Base-by-base conservation (phyloP, 108 stramenopile species). In the Discostella stelligeroides region DNA sequence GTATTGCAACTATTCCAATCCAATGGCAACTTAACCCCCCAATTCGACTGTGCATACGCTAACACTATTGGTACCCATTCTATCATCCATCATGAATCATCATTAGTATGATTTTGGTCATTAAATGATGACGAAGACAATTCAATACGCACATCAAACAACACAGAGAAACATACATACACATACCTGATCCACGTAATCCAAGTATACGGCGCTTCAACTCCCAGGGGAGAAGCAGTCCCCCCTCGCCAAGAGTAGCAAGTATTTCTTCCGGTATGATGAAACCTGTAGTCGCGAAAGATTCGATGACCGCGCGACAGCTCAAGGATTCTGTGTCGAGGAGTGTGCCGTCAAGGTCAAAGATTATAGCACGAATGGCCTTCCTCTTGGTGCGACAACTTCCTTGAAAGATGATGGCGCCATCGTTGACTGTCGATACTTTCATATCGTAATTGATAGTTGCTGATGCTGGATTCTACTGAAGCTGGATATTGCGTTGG, bases 341-440 rank as follows among this genome's bases (percentile, higher is more conserved):
- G 37, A 93, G 69, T 2, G 92, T 93, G 12, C 92, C 92, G 46
- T 93, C 92, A 23, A 93, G 58, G 53, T 93, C 92, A 59, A 93
- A 93, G 0, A 92, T 63, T n/a, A 86, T 75, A 0, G 87, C 88
- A 63, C 84, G 84, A 72, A 92, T 87, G 10, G 27, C 17, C 9
- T 23, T 66, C 15, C 18, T n/a, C 40, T 51, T 34, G 59, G 27
- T 25, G 53, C 34, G 3, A 34, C 6, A 34, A 6, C 34, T 34
- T 34, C 3, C 34, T 34, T 34, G 34, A 34, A 34, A 3, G 53
- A 54, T 54, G 28, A 54, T 25, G 13, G 39, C 21, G 57, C 9
- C 18, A 5, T 58, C 57, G n/a, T 41, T 18, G 17, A n/a, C 37
- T 56, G 28, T 56, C 34, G 55, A 30, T 3, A 37, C 28, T 14